phyloP scores from a whole-genome alignment of 352 stramenopile genomes.

The Phytophthora pistaciae region DNA sequence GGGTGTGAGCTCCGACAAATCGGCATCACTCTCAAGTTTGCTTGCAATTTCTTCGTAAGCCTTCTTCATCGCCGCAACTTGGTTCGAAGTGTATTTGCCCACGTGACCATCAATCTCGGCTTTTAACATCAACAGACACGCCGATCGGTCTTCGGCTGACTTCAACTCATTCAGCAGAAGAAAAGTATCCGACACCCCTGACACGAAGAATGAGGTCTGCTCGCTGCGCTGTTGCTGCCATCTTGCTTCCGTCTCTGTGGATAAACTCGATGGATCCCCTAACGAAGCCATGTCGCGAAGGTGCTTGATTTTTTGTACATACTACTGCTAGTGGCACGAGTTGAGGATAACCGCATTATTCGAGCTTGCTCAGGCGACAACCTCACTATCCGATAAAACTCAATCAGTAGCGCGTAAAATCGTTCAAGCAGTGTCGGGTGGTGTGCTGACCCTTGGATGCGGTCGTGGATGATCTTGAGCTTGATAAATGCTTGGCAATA shows the following conservation, averaged over 20 bases:
- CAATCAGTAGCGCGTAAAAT: background rate
- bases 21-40: background rate
- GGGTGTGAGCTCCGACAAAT: background rate
- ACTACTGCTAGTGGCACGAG: background rate
- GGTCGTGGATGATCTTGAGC: background rate
- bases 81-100: background rate
- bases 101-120: background rate
- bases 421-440: background rate
- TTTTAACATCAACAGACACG: background rate
- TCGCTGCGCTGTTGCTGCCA: constrained; percentile 1
- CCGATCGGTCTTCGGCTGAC: background rate
- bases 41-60: background rate
- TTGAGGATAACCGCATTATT: too few relatives aligned
- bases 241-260: background rate
- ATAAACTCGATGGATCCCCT: background rate
- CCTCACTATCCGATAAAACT: background rate
- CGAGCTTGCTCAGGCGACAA: background rate
- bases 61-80: background rate
- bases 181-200: background rate
- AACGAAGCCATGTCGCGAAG: too few relatives aligned
- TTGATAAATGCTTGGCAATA: background rate
- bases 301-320: too few relatives aligned
- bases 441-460: background rate
- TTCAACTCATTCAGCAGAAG: constrained; percentile 5
- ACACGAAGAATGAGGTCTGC: background rate